phyloP scores from a whole-genome alignment of 352 stramenopile species.

The Phytophthora ohioensis region DNA sequence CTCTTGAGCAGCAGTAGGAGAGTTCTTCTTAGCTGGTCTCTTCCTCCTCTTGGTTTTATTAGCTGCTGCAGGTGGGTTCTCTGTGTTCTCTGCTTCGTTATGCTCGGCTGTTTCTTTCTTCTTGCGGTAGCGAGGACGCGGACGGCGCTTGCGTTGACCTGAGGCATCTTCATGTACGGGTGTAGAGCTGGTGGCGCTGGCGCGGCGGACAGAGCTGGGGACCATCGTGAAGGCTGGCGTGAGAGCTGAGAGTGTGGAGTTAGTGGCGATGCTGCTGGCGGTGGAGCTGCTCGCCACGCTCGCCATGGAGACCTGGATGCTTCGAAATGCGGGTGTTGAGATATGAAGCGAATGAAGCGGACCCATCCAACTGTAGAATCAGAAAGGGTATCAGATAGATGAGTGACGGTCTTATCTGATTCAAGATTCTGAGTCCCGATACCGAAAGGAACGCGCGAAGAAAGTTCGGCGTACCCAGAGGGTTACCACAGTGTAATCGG shows the following conservation, averaged over 20 bases:
- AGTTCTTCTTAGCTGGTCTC: slow-evolving; percentile 19
- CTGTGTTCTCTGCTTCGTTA: not conserved
- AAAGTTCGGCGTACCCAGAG: slow-evolving; percentile 3
- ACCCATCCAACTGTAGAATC: slow-evolving; percentile 17
- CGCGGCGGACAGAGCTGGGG: slow-evolving; percentile 35
- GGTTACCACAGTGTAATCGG: too few species aligned
- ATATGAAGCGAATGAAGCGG: slow-evolving; percentile 14
- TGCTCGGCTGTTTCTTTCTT: slow-evolving; percentile 22
- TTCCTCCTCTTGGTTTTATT: slow-evolving; percentile 35
- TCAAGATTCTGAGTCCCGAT: not conserved
- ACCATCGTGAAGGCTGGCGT: slow-evolving; percentile 42
- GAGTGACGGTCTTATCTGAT: slow-evolving; percentile 18
- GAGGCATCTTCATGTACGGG: slow-evolving; percentile 5
- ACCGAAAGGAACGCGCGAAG: slow-evolving; percentile 15
- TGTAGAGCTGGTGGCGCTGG: not conserved
- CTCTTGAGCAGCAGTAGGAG: not conserved
- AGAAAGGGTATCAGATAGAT: slow-evolving; percentile 6
- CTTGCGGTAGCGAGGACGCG: slow-evolving; percentile 33
- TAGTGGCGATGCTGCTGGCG: slow-evolving; percentile 15
- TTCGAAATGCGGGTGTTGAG: not conserved
- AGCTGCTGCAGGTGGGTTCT: not conserved
- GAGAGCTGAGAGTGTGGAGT: slow-evolving; percentile 29
- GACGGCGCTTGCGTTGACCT: slow-evolving; percentile 20
- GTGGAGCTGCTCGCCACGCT: slow-evolving; percentile 34
- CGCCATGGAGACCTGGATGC: slow-evolving; percentile 13